Base-by-base conservation (phyloP, 2,329 filamentous ascomycete genomes). In the Xylariaceae sp. region DNA sequence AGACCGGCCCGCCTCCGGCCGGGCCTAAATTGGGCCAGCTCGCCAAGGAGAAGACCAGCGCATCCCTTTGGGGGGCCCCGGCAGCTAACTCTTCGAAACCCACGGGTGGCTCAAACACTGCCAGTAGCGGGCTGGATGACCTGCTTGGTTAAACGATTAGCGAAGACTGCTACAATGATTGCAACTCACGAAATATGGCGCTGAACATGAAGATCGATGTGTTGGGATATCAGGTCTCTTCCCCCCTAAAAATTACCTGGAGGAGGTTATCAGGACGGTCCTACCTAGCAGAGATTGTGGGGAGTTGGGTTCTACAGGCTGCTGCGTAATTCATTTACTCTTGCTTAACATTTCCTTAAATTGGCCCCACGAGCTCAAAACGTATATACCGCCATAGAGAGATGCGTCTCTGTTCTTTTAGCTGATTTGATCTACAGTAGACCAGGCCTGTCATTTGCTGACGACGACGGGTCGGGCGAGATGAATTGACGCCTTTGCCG, bases 31-130 rank as follows among this genome's bases (percentile, higher is more conserved):
- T 99, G 74, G 92, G 91, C 29, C 92, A 95, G 70, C 83, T 99
- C 71, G 92, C 92, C n/a, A 96, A 96, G 77, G 91, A 96, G 73
- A 96, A 97, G 80, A 94, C 91, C 54, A 91, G 86, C 64, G 91
- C 92, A 15, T 91, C 92, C 7, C 89, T 99, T 59, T 99, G 95
- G 91, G 94, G 92, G 16, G 81, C 88, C 0, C 79, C 87, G 15
- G 77, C 84, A 13, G 54, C 59, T 30, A 54, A 53, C 45, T 61
- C 63, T 3, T 46, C 59, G 13, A 68, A 68, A 45, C 63, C 65
- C 37, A 36, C 59, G 34, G 56, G 57, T 41, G 51, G 48, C 47
- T 49, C 60, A 16, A 52, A 56, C 15, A 55, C 62, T n/a, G 62
- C 63, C 12, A 61, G 64, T 49, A 67, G 55, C 36, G 66, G 67